Evolutionary conservation across 2,329 filamentous ascomycete genomes (phyloP).

Genomic region (Xylaria sp.): DNA sequence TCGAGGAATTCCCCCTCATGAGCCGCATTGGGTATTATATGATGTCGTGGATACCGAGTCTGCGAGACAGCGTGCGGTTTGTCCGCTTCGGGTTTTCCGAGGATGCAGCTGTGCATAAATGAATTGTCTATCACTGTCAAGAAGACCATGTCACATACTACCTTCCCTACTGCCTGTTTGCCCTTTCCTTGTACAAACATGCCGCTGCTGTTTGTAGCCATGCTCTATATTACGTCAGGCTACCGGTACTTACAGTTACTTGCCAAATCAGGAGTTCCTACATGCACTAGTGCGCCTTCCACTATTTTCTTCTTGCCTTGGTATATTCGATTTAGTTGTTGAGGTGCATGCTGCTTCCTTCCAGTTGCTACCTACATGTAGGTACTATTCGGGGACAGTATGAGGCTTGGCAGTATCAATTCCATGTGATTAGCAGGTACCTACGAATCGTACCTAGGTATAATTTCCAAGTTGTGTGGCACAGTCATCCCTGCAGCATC

Average conservation of each 20-base stretch:
- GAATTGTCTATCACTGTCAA: neutral
- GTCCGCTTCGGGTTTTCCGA: constrained; percentile 30
- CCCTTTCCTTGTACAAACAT: neutral
- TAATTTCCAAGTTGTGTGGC: no score
- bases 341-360: neutral
- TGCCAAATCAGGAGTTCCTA: no score
- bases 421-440: neutral
- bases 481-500: no score
- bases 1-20: constrained; percentile 25
- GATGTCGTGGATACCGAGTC: constrained; percentile 34
- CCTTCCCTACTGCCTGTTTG: neutral
- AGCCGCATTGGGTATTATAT: constrained; percentile 26
- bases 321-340: no score
- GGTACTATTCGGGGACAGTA: neutral
- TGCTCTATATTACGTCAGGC: neutral
- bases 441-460: no score
- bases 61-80: constrained; percentile 31
- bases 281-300: no score
- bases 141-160: neutral
- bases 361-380: neutral
- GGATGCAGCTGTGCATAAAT: neutral
- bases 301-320: no score
- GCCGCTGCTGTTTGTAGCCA: neutral
- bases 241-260: no score
- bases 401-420: neutral